A percentile compares a stretch with the other conserved stretches of the same genome.
Conservation (phyloP, 495 filamentous ascomycete species). For the Hypoxylon rickii region DNA sequence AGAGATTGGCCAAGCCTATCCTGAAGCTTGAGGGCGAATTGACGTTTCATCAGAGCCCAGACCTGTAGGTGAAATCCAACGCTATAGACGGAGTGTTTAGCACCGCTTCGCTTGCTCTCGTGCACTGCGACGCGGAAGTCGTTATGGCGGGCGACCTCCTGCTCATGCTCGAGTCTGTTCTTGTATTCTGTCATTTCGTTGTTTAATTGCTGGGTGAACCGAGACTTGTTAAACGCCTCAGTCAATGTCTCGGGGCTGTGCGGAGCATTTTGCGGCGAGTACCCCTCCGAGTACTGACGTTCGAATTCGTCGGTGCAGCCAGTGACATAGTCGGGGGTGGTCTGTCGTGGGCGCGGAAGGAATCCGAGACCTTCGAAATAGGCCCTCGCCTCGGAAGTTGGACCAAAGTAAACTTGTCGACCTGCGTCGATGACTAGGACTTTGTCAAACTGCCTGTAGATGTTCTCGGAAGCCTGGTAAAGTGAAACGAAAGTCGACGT, state of each 20-base stretch:
- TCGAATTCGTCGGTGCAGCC: slow-evolving; percentile 84
- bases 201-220: slow-evolving; percentile 57
- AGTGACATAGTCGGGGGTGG: slow-evolving; percentile 84
- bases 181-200: slow-evolving; percentile 73
- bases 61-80: slow-evolving; percentile 79
- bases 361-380: slow-evolving; percentile 89
- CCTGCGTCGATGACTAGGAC: slow-evolving; percentile 82
- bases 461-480: slow-evolving; percentile 83
- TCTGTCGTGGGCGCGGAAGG: slow-evolving; percentile 76
- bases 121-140: slow-evolving; percentile 78
- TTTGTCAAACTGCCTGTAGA: slow-evolving; percentile 87
- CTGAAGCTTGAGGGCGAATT: slow-evolving; percentile 83
- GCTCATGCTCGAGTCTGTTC: slow-evolving; percentile 58
- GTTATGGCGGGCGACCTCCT: slow-evolving; percentile 61
- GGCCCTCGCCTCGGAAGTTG: slow-evolving; percentile 64
- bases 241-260: slow-evolving; percentile 65
- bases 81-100: slow-evolving; percentile 75
- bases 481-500: slow-evolving; percentile 79
- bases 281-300: slow-evolving; percentile 71
- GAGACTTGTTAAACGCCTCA: slow-evolving; percentile 69
- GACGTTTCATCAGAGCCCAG: slow-evolving; percentile 80
- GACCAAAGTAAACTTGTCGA: slow-evolving; percentile 80
- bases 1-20: slow-evolving; percentile 77
- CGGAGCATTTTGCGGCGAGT: slow-evolving; percentile 65
- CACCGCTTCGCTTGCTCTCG: slow-evolving; percentile 75